These are phyloP conservation scores for Fremontodendron californicum DNA, from an alignment of 345 rosid genomes.

Conservation along the genomic window DNA sequence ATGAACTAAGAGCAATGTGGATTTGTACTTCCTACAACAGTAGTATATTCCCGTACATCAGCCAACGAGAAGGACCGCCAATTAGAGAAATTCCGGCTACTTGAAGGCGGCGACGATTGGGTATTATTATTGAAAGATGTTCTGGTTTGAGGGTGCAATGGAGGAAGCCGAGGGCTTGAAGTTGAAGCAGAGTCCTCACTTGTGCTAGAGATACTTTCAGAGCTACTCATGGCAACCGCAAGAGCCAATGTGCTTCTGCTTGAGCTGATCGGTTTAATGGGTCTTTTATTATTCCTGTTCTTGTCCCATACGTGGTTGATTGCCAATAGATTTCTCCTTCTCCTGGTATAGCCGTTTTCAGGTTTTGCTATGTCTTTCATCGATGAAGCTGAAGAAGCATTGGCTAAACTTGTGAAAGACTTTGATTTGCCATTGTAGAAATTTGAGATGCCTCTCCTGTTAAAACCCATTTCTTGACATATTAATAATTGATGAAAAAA, in stretches of 20 bases:
- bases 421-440: slow-evolving; percentile 84
- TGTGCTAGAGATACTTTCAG: slow-evolving; percentile 52
- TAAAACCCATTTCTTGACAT: slow-evolving; percentile 2
- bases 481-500: not conserved
- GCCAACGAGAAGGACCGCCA: slow-evolving; percentile 66
- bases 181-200: slow-evolving; percentile 53
- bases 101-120: slow-evolving; percentile 10
- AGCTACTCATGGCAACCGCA: slow-evolving; percentile 61
- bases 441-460: slow-evolving; percentile 80
- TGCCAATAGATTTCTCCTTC: slow-evolving; percentile 57
- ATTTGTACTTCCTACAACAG: not conserved
- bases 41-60: slow-evolving; percentile 51
- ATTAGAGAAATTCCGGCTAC: slow-evolving; percentile 25
- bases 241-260: slow-evolving; percentile 76
- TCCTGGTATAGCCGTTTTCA: slow-evolving; percentile 58
- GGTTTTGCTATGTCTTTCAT: slow-evolving; percentile 68
- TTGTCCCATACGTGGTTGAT: slow-evolving; percentile 66
- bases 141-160: slow-evolving; percentile 52
- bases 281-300: slow-evolving; percentile 29
- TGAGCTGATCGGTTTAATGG: slow-evolving; percentile 51
- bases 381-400: slow-evolving; percentile 44
- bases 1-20: not conserved
- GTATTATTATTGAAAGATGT: slow-evolving; percentile 33
- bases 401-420: slow-evolving; percentile 61
- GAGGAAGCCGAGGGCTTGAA: slow-evolving; percentile 57